phyloP scores from a whole-genome alignment of 176 grass and related monocot species.

The Ampelocalamus luodianensis region DNA sequence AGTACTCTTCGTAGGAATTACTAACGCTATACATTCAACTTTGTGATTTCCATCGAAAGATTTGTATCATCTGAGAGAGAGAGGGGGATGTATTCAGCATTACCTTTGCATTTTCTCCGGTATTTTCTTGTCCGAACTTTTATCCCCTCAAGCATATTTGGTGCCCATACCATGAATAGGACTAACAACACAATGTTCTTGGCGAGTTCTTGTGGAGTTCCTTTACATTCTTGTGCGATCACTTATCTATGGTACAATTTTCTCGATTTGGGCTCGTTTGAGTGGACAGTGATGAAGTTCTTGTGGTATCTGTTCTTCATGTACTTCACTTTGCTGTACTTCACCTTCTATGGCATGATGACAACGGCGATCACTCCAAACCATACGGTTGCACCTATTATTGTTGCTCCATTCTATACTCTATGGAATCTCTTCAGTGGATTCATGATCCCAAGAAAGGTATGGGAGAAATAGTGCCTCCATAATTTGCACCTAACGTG shows the following conservation, averaged over 20 bases:
- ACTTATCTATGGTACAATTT: conserved; percentile 85
- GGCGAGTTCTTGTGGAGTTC: conserved; percentile 91
- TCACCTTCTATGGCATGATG: conserved; percentile 94
- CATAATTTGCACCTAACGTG: conserved; percentile 28
- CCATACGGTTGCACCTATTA: conserved; percentile 84
- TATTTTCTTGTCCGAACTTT: conserved; percentile 25
- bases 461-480: conserved; percentile 47
- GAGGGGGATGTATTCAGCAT: conserved; percentile 94
- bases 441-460: conserved; percentile 90
- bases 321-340: conserved; percentile 71
- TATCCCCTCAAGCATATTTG: neutral
- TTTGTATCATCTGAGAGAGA: conserved; percentile 88
- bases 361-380: conserved; percentile 89
- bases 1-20: conserved; percentile 92
- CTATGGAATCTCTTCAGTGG: conserved; percentile 95
- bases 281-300: conserved; percentile 80
- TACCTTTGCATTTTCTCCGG: conserved; percentile 95
- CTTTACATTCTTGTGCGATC: conserved; percentile 94
- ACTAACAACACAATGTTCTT: conserved; percentile 31
- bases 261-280: conserved; percentile 87
- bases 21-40: conserved; percentile 95
- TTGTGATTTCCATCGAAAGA: conserved; percentile 89
- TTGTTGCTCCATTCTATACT: conserved; percentile 93
- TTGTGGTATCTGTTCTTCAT: conserved; percentile 72
- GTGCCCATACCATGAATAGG: neutral